Conservation (phyloP, 2,329 filamentous ascomycete genomes). For the Stagonosporopsis rhizophila region DNA sequence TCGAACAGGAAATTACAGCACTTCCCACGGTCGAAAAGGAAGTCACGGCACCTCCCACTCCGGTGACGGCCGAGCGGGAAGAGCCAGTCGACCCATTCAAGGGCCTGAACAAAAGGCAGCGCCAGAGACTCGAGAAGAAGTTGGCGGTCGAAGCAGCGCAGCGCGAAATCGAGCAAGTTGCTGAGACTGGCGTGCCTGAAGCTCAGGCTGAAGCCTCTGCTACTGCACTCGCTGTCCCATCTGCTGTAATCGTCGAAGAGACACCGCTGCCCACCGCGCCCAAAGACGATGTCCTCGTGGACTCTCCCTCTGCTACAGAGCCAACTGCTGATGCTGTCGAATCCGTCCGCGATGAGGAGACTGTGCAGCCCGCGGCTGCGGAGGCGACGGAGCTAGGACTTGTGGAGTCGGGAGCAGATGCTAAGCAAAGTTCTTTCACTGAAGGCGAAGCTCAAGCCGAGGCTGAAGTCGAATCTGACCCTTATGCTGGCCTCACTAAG, state of each 20-base stretch:
- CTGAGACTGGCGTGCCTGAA: background rate
- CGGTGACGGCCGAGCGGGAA: background rate
- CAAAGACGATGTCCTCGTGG: background rate
- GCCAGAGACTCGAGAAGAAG: slow-evolving; percentile 5
- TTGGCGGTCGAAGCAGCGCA: background rate
- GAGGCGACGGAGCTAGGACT: background rate
- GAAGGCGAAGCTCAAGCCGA: background rate
- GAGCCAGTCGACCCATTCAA: slow-evolving; percentile 5
- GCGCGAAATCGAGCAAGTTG: slow-evolving; percentile 7
- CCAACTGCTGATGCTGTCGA: background rate
- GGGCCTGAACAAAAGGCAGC: slow-evolving; percentile 11
- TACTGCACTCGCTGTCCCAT: background rate
- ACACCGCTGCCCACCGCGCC: background rate
- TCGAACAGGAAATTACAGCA: background rate
- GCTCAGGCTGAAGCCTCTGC: background rate
- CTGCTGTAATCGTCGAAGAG: background rate
- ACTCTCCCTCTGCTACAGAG: background rate
- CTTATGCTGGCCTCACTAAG: slow-evolving; percentile 37
- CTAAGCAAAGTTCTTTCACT: background rate
- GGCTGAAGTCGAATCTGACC: slow-evolving; percentile 24
- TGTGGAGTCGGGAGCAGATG: background rate
- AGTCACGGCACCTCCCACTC: background rate
- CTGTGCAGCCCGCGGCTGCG: background rate
- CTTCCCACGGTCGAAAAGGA: background rate
- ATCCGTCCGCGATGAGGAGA: background rate